Conservation (phyloP, 192 early-diverging fungal species). For the Martensiomyces pterosporus region DNA sequence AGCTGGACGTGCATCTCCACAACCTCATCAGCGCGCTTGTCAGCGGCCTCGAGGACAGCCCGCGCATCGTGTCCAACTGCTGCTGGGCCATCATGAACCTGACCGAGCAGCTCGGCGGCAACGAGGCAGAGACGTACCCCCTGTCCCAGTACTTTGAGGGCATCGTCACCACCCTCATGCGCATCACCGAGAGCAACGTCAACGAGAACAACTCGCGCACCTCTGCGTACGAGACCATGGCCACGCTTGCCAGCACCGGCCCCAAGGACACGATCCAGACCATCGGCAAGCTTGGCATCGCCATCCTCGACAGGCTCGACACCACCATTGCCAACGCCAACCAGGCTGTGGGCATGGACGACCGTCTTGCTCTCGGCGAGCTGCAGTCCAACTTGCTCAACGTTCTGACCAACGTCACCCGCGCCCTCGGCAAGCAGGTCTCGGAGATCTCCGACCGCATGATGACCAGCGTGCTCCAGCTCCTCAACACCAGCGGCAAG, state of each 20-base stretch:
- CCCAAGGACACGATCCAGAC: conserved; percentile 73
- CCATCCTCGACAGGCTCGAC: conserved; percentile 78
- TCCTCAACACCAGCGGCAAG: conserved; percentile 70
- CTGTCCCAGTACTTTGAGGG: conserved; percentile 86
- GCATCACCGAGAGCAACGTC: conserved; percentile 65
- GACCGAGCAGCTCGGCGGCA: conserved; percentile 73
- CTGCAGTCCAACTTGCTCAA: conserved; percentile 90
- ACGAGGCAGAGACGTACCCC: conserved; percentile 58
- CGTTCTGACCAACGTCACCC: conserved; percentile 82
- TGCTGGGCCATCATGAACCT: conserved; percentile 96
- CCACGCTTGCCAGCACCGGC: conserved; percentile 67
- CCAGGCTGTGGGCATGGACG: conserved; percentile 80
- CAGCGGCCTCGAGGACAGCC: conserved; percentile 76
- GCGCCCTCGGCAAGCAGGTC: conserved; percentile 72
- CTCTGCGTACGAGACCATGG: conserved; percentile 91
- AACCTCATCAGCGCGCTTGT: conserved; percentile 73
- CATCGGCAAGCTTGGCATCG: conserved; percentile 70
- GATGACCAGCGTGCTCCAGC: conserved; percentile 80
- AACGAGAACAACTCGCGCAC: conserved; percentile 86
- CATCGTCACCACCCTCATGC: conserved; percentile 70
- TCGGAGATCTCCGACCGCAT: conserved; percentile 76
- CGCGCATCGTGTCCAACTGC: conserved; percentile 91
- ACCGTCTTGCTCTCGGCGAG: conserved; percentile 76
- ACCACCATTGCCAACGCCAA: conserved; percentile 66
- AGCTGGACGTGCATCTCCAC: conserved; percentile 67